Evolutionary conservation across 2,329 filamentous ascomycete genomes (phyloP).

Genomic region (Aaosphaeria pasadenensis): DNA sequence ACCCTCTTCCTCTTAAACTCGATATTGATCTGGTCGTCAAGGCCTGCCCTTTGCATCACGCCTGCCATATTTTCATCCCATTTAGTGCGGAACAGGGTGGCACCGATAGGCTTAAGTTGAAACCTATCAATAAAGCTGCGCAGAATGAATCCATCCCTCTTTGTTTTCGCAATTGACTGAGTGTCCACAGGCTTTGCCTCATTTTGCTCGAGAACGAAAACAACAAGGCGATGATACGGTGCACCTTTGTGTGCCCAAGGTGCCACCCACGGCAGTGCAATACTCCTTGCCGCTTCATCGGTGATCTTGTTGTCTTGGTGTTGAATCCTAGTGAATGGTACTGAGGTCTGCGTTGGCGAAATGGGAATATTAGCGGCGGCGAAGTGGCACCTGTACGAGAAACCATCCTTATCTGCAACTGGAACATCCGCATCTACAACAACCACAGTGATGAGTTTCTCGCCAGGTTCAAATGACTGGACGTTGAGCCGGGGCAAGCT

Average conservation of each 20-base stretch:
- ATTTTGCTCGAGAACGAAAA: conserved; percentile 81
- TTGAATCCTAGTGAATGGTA: conserved; percentile 29
- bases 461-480: conserved; percentile 78
- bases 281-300: conserved; percentile 52
- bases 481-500: conserved; percentile 72
- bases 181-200: conserved; percentile 42
- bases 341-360: conserved; percentile 49
- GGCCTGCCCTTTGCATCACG: conserved; percentile 77
- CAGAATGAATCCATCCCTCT: conserved; percentile 69
- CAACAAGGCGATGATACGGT: conserved; percentile 82
- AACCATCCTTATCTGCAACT: conserved; percentile 69
- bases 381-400: conserved; percentile 81
- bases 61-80: conserved; percentile 88
- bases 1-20: conserved; percentile 82
- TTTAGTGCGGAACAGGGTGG: conserved; percentile 80
- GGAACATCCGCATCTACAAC: conserved; percentile 92
- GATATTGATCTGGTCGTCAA: conserved; percentile 69
- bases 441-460: conserved; percentile 78
- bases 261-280: conserved; percentile 77
- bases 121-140: conserved; percentile 72
- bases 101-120: conserved; percentile 69
- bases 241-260: conserved; percentile 86
- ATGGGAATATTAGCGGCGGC: conserved; percentile 73
- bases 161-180: conserved; percentile 71
- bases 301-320: conserved; percentile 39